A percentile compares a stretch with the other conserved stretches of the same genome.
phyloP scores from a whole-genome alignment of 495 filamentous ascomycete species.

The Trichoderma reesei region DNA sequence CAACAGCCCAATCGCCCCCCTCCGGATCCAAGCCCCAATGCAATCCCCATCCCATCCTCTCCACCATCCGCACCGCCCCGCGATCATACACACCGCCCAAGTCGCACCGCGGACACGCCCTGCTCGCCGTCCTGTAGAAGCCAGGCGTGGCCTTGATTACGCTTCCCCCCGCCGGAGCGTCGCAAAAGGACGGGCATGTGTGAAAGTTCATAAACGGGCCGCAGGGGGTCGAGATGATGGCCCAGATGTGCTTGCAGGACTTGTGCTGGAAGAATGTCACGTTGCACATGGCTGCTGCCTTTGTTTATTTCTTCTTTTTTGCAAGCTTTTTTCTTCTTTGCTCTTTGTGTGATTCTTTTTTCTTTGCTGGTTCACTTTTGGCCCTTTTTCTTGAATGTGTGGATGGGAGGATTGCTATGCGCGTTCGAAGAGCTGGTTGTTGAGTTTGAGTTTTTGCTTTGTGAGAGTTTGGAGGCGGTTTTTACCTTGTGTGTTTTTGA shows the following conservation, averaged over 20 bases:
- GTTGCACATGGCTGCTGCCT: constrained; percentile 18
- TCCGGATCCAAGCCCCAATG: constrained; percentile 31
- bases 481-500: too few relatives aligned
- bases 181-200: constrained; percentile 23
- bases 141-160: neutral
- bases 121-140: constrained; percentile 2
- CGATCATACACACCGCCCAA: constrained; percentile 25
- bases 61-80: constrained; percentile 27
- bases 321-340: neutral
- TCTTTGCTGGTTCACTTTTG: too few relatives aligned
- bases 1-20: constrained; percentile 17
- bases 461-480: too few relatives aligned
- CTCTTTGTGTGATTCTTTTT: too few relatives aligned
- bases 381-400: too few relatives aligned
- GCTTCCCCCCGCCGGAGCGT: neutral
- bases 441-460: too few relatives aligned
- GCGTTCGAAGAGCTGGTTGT: too few relatives aligned
- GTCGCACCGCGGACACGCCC: constrained; percentile 22
- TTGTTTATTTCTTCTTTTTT: neutral
- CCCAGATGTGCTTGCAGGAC: constrained; percentile 32
- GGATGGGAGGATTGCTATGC: too few relatives aligned
- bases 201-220: constrained; percentile 26
- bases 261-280: constrained; percentile 24
- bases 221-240: constrained; percentile 25
- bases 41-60: constrained; percentile 19